Evolutionary conservation across 2,329 filamentous ascomycete species (phyloP).

Genomic region (Colletotrichum aenigma): DNA sequence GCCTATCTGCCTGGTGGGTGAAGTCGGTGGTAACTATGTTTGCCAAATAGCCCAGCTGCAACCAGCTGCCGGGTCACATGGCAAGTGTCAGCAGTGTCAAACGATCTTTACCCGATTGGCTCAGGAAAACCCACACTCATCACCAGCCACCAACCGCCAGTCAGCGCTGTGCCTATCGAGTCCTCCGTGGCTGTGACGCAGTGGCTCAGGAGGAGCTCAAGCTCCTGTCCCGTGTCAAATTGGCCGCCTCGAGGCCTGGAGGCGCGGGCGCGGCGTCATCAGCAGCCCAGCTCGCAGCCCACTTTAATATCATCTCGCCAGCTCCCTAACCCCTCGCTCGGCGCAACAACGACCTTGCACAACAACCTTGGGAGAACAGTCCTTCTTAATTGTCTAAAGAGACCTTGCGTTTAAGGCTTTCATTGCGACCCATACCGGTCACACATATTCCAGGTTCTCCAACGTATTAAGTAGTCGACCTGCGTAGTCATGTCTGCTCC

Average conservation of each 20-base stretch:
- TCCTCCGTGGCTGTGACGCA: neutral
- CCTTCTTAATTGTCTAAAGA: neutral
- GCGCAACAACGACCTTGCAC: conserved; percentile 7
- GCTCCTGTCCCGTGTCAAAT: neutral
- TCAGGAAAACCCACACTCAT: neutral
- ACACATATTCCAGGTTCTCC: neutral
- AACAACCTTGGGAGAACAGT: conserved; percentile 14
- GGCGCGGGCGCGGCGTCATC: conserved; percentile 24
- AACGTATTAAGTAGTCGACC: neutral
- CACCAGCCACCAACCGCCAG: neutral
- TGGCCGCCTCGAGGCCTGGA: neutral
- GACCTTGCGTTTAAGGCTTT: neutral
- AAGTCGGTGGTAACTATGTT: neutral
- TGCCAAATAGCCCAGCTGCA: neutral
- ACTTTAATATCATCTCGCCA: conserved; percentile 22
- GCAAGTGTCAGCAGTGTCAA: neutral
- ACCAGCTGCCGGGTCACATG: neutral
- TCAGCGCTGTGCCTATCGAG: neutral
- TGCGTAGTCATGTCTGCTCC: conserved; percentile 45
- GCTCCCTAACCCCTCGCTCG: conserved; percentile 18
- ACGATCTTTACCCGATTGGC: neutral
- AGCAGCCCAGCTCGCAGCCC: conserved; percentile 16
- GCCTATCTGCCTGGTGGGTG: neutral
- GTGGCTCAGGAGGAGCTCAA: conserved; percentile 16
- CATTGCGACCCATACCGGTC: neutral